These are phyloP conservation scores for Nelumbo lutea DNA, from an alignment of 164 flowering plant genomes.

Conservation along the genomic window DNA sequence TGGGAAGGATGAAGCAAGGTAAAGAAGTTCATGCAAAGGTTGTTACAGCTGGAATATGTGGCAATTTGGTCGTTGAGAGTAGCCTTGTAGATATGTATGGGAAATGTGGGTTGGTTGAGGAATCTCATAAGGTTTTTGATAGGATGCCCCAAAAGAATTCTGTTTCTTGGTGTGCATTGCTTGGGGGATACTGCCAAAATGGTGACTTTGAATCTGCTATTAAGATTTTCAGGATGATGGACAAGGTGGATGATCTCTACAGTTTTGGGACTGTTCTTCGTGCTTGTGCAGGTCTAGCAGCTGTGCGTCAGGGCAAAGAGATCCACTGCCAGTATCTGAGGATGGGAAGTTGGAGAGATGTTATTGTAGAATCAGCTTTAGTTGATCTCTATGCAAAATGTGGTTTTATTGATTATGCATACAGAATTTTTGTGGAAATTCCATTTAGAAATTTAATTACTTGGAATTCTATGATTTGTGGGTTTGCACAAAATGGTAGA, in stretches of 20 bases:
- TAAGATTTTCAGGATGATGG: slow-evolving; percentile 37
- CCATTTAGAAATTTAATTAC: slow-evolving; percentile 44
- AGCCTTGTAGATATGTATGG: slow-evolving; percentile 77
- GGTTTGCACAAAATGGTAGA: slow-evolving; percentile 68
- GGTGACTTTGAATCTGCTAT: slow-evolving; percentile 41
- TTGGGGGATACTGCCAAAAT: slow-evolving; percentile 57
- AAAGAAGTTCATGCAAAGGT: slow-evolving; percentile 53
- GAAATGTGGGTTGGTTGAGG: slow-evolving; percentile 45
- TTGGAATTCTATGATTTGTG: slow-evolving; percentile 68
- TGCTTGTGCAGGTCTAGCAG: slow-evolving; percentile 66
- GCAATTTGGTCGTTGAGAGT: slow-evolving; percentile 58
- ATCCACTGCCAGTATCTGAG: slow-evolving; percentile 67
- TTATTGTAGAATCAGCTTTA: slow-evolving; percentile 63
- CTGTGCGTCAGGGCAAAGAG: slow-evolving; percentile 55
- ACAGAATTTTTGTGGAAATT: slow-evolving; percentile 38
- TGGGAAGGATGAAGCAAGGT: slow-evolving; percentile 54
- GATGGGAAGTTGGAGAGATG: slow-evolving; percentile 42
- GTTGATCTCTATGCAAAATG: slow-evolving; percentile 73
- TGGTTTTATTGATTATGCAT: slow-evolving; percentile 53
- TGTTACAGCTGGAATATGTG: slow-evolving; percentile 31
- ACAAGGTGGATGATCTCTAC: slow-evolving; percentile 34
- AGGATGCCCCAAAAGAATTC: slow-evolving; percentile 44
- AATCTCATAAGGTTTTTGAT: slow-evolving; percentile 48
- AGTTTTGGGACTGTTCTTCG: slow-evolving; percentile 66
- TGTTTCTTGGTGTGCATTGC: slow-evolving; percentile 61